A percentile compares a stretch with the other conserved stretches of the same genome.
phyloP scores from a whole-genome alignment of 225 moss, liverwort and hornwort genomes.

The Marchantia polymorpha region DNA sequence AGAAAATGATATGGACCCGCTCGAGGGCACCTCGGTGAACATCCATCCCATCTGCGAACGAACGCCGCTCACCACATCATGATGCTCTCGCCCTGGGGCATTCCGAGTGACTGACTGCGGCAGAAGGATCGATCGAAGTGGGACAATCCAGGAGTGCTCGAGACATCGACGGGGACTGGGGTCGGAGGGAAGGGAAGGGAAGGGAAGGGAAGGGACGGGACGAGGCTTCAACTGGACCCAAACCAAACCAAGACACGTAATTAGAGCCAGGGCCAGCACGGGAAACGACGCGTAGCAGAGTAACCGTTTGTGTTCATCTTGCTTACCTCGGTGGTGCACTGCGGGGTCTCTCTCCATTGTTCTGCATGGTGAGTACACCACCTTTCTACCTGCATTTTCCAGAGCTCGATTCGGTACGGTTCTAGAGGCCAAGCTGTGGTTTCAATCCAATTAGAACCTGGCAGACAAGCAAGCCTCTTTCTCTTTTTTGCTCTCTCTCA shows the following conservation, averaged over 20 bases:
- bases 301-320: background rate
- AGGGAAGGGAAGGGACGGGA: background rate
- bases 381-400: background rate
- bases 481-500: background rate
- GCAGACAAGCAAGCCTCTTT: background rate
- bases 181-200: background rate
- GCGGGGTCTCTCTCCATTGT: background rate
- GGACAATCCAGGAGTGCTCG: background rate
- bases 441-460: background rate
- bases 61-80: no score
- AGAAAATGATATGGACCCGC: background rate
- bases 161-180: background rate
- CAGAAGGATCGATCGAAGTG: background rate
- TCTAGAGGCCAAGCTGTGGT: background rate
- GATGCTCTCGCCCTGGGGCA: no score
- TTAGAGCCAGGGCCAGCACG: no score
- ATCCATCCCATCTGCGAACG: background rate
- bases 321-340: background rate
- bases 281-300: background rate
- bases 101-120: background rate
- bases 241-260: background rate
- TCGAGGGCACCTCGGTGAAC: background rate
- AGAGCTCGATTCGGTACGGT: background rate
- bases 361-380: background rate
- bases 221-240: background rate